Percentiles rank a stretch among this genome's conserved stretches.
These are phyloP conservation scores for Hypholoma sublateritium DNA, from an alignment of 768 basidiomycete species.

Conservation along the genomic window DNA sequence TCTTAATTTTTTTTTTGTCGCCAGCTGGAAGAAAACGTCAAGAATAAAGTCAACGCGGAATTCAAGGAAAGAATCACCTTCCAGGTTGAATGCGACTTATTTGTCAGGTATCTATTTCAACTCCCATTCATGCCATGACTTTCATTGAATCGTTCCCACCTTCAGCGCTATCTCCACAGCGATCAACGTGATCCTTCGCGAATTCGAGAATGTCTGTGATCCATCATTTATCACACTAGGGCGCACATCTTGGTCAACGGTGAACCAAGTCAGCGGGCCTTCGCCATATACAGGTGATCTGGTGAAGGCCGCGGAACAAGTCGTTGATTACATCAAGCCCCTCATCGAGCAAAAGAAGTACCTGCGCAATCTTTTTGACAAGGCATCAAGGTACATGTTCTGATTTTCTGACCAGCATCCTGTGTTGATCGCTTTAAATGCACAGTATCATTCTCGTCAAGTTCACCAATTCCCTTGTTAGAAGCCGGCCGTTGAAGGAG, in stretches of 20 bases:
- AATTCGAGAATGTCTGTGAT: slow-evolving; percentile 86
- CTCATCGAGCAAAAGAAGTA: slow-evolving; percentile 95
- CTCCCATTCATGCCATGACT: neutral
- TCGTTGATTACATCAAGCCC: slow-evolving; percentile 74
- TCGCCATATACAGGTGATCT: slow-evolving; percentile 82
- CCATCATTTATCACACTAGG: slow-evolving; percentile 74
- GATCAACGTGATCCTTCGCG: slow-evolving; percentile 75
- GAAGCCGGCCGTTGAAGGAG: slow-evolving; percentile 87
- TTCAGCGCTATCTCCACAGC: slow-evolving; percentile 80
- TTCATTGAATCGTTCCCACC: neutral
- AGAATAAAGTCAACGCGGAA: slow-evolving; percentile 73
- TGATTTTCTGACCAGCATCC: neutral
- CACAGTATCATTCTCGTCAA: slow-evolving; percentile 76
- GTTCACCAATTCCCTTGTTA: slow-evolving; percentile 88
- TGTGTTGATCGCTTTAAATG: neutral
- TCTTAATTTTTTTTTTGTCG: neutral
- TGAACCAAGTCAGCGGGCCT: slow-evolving; percentile 84
- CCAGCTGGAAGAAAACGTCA: slow-evolving; percentile 91
- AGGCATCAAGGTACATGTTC: slow-evolving; percentile 73
- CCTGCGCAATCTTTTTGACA: slow-evolving; percentile 89
- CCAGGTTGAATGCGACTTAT: slow-evolving; percentile 84
- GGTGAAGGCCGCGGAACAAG: slow-evolving; percentile 69
- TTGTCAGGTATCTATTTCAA: slow-evolving; percentile 64
- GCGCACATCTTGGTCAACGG: slow-evolving; percentile 73
- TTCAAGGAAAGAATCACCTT: slow-evolving; percentile 80